Evolutionary conservation across 352 stramenopile genomes (phyloP).

Genomic region (Pythium scleroteichum): DNA sequence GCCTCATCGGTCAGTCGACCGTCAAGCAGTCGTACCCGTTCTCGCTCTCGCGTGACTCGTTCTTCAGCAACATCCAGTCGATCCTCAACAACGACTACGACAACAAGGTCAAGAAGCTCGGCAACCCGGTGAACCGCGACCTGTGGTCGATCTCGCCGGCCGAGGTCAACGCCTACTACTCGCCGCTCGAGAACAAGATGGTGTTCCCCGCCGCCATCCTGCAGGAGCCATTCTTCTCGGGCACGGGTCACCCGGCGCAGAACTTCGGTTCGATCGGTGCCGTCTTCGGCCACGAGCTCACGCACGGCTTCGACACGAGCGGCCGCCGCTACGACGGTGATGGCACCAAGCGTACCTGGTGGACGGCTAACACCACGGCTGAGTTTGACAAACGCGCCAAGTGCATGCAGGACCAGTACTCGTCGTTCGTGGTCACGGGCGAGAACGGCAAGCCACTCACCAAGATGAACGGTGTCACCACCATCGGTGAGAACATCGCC

Average conservation of each 20-base stretch:
- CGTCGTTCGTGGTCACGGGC: constrained; percentile 40
- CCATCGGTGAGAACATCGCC: constrained; percentile 78
- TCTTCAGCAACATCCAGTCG: constrained; percentile 60
- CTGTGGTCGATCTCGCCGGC: constrained; percentile 90
- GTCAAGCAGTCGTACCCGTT: constrained; percentile 48
- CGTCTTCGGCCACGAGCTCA: constrained; percentile 94
- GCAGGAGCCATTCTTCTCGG: constrained; percentile 91
- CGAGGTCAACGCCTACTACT: constrained; percentile 90
- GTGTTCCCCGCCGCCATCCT: constrained; percentile 94
- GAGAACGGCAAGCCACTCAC: constrained; percentile 42
- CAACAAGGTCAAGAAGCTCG: constrained; percentile 35
- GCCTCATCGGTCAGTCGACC: constrained; percentile 47
- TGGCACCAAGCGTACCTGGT: constrained; percentile 93
- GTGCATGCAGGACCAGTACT: constrained; percentile 71
- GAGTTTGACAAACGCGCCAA: constrained; percentile 68
- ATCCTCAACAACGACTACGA: constrained; percentile 40
- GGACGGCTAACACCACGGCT: constrained; percentile 72
- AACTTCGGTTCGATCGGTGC: constrained; percentile 93
- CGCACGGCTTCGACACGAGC: constrained; percentile 93
- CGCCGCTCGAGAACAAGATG: constrained; percentile 83
- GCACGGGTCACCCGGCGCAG: constrained; percentile 72
- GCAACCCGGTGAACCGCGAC: constrained; percentile 44
- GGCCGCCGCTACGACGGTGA: constrained; percentile 83
- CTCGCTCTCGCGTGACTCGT: constrained; percentile 32
- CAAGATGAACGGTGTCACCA: constrained; percentile 60